phyloP scores from a whole-genome alignment of 2,329 filamentous ascomycete genomes.

The Alternaria ventricosa region DNA sequence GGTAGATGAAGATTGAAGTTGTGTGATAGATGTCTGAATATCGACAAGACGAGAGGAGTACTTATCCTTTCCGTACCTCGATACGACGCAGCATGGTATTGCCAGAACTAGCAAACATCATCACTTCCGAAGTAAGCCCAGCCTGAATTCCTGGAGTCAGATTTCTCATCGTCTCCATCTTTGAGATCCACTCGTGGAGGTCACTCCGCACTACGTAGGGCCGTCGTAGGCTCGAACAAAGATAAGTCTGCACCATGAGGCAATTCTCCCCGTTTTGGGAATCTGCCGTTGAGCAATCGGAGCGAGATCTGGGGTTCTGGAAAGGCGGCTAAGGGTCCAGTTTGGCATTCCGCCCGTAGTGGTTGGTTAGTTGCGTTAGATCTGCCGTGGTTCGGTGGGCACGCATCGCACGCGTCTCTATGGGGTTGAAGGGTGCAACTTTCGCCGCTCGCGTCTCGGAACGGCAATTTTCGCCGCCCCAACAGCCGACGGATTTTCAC shows the following conservation, averaged over 20 bases:
- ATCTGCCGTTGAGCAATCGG: conserved; percentile 5
- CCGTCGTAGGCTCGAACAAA: conserved; percentile 15
- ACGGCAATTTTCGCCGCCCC: conserved; percentile 40
- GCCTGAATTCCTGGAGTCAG: conserved; percentile 23
- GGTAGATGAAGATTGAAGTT: conserved; percentile 1
- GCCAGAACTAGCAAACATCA: conserved; percentile 10
- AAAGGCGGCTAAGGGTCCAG: conserved; percentile 21
- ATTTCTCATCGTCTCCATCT: conserved; percentile 25
- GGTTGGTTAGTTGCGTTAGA: conserved; percentile 33
- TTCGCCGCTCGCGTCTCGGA: conserved; percentile 16
- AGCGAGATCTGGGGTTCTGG: conserved; percentile 26
- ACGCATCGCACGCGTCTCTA: conserved; percentile 17
- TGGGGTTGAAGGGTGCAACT: conserved; percentile 14
- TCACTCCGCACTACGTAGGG: conserved; percentile 19
- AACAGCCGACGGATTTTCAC: not conserved
- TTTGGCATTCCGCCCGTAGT: conserved; percentile 15
- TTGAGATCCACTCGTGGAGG: conserved; percentile 24
- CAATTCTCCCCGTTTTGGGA: conserved; percentile 36
- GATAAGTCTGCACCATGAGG: conserved; percentile 22
- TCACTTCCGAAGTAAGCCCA: conserved; percentile 26
- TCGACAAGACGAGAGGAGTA: conserved; percentile 19
- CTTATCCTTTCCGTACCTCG: conserved; percentile 27
- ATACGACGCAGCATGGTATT: conserved; percentile 10
- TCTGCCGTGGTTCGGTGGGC: conserved; percentile 19
- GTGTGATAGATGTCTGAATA: conserved; percentile 4